Evolutionary conservation across 2,329 filamentous ascomycete genomes (phyloP), one percentile per base, ranked within the genome.

Genomic region (Polychaeton citri): DNA sequence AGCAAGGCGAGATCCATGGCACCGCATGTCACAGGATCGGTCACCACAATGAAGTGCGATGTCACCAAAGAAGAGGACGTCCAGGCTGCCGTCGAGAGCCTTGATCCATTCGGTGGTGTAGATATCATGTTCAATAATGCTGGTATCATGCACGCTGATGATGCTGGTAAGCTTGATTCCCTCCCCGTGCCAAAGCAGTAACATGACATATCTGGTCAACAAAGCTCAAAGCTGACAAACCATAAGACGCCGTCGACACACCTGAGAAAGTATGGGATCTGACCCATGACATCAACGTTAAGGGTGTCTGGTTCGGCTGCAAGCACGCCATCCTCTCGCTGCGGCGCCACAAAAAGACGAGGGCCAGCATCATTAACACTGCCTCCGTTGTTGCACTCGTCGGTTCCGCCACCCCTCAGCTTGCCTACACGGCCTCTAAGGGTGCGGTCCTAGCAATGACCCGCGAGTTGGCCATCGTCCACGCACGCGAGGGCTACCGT

Each of bases 101-200:
- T 88, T 39, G 87, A 95, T 60, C 56, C 73, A 38, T 92, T 83
- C 81, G 87, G 87, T 53, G 87, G 87, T 31, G 63, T 90, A 3
- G 87, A 95, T 58, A 69, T 94, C 54, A 83, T 94, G 51, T 95
- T 94, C 76, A 95, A 95, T 75, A 95, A 95, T 59, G 87, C 87
- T 17, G 87, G 87, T 37, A 95, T 95, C 61, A 95, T 95, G 87
- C 87, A 94, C 64, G 78, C 76, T 33, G 69, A 80, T 39, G 64
- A 69, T 42, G 64, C 62, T 24, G 55, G 55, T 58, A 37, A 39
- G 52, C 43, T 3, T n/a, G 21, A 21, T n/a, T 13, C 21, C 16
- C 20, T 7, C 17, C 9, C n/a, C n/a, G n/a, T n/a, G n/a, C n/a
- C n/a, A n/a, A n/a, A n/a, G n/a, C n/a, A n/a, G n/a, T n/a, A n/a